Conservation (phyloP, 2,329 filamentous ascomycete species). For the Cercospora janseana region DNA sequence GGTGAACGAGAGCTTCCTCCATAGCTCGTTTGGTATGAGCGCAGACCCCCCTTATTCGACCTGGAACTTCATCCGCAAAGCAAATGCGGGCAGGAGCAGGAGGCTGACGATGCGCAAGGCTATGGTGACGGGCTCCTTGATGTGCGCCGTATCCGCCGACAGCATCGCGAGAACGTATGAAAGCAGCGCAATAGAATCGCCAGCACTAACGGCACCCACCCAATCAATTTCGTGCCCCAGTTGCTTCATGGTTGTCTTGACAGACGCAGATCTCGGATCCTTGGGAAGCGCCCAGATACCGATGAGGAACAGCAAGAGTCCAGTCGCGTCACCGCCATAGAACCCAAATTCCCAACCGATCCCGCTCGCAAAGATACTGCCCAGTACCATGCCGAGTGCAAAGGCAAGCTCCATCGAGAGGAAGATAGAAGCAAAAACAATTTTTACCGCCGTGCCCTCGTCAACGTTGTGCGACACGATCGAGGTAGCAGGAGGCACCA, state of each 20-base stretch:
- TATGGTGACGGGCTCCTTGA: slow-evolving; percentile 22
- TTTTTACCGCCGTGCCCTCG: slow-evolving; percentile 49
- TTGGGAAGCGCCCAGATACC: slow-evolving; percentile 43
- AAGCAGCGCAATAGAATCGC: slow-evolving; percentile 49
- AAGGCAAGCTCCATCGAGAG: slow-evolving; percentile 53
- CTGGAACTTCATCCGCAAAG: slow-evolving; percentile 55
- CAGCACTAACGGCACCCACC: slow-evolving; percentile 50
- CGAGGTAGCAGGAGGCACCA: slow-evolving; percentile 48
- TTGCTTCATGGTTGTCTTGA: slow-evolving; percentile 28
- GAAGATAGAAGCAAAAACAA: slow-evolving; percentile 53
- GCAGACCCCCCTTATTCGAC: slow-evolving; percentile 50
- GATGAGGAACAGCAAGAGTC: slow-evolving; percentile 40
- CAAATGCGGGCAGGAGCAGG: slow-evolving; percentile 50
- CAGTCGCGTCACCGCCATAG: slow-evolving; percentile 48
- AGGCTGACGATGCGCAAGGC: slow-evolving; percentile 48
- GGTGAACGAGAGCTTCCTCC: slow-evolving; percentile 57
- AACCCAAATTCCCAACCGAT: slow-evolving; percentile 55
- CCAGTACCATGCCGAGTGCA: slow-evolving; percentile 51
- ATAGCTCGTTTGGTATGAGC: slow-evolving; percentile 62
- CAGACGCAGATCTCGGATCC: slow-evolving; percentile 25
- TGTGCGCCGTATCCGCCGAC: slow-evolving; percentile 24
- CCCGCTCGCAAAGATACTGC: slow-evolving; percentile 49
- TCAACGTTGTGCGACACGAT: slow-evolving; percentile 51
- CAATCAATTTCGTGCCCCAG: slow-evolving; percentile 52
- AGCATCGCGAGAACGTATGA: slow-evolving; percentile 48